phyloP scores from a whole-genome alignment of 106 monocot genomes.

The Xerophyta viscosa region DNA sequence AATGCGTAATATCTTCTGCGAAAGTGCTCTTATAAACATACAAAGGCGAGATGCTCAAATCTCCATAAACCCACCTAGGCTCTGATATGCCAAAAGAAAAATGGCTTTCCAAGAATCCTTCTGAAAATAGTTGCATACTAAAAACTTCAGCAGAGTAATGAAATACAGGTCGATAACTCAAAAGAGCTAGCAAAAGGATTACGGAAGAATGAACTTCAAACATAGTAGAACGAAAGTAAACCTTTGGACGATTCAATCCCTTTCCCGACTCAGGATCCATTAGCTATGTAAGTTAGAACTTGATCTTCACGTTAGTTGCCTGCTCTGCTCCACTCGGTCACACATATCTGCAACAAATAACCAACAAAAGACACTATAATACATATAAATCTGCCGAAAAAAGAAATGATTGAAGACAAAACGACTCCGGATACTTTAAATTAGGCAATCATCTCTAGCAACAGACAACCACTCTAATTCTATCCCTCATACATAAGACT shows the following conservation, averaged over 20 bases:
- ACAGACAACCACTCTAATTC: no score
- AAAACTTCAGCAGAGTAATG: background rate
- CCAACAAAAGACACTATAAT: background rate
- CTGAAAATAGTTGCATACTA: slow-evolving; percentile 11
- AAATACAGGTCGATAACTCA: no score
- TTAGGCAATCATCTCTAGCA: no score
- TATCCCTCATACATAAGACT: slow-evolving; percentile 8
- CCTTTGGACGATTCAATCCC: slow-evolving; percentile 2
- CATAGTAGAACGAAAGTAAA: background rate
- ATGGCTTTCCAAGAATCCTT: slow-evolving; percentile 51
- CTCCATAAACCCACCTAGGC: slow-evolving; percentile 62
- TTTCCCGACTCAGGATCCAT: slow-evolving; percentile 15
- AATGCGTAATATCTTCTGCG: slow-evolving; percentile 57
- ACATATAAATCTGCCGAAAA: no score
- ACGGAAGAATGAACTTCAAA: no score
- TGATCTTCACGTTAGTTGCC: background rate
- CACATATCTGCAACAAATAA: background rate
- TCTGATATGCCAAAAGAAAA: slow-evolving; percentile 61
- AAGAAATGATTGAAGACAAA: no score
- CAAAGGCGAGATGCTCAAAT: slow-evolving; percentile 58
- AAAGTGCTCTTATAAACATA: slow-evolving; percentile 77
- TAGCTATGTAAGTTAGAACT: background rate
- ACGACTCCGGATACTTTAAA: no score
- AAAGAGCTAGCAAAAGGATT: no score
- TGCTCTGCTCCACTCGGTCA: background rate